Conservation (phyloP, 2,329 filamentous ascomycete species). For the Epichloe amarillans region DNA sequence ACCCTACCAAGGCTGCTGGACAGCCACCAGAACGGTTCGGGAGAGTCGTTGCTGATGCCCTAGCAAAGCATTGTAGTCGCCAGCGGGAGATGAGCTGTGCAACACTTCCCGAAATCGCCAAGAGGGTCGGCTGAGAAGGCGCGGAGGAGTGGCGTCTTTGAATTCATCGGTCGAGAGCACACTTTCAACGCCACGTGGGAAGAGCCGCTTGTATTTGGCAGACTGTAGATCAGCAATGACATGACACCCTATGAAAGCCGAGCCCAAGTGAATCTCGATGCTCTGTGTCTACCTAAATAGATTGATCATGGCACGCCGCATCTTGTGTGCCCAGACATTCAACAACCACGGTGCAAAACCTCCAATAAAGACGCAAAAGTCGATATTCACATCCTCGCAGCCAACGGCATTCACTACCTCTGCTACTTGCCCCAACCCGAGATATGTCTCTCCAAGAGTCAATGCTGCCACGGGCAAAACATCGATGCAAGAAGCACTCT, state of each 20-base stretch:
- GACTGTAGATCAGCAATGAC: not conserved
- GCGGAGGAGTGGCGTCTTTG: not conserved
- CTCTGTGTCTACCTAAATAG: not conserved
- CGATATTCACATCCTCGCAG: not conserved
- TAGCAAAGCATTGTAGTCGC: constrained; percentile 5
- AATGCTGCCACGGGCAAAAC: too few relatives aligned
- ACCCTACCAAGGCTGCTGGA: constrained; percentile 9
- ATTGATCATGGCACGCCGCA: not conserved
- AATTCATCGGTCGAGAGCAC: not conserved
- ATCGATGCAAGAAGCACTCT: not conserved
- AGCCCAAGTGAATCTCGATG: not conserved
- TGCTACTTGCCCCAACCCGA: not conserved
- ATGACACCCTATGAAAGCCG: not conserved
- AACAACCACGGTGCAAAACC: not conserved
- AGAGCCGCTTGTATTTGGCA: not conserved
- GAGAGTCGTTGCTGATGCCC: constrained; percentile 6
- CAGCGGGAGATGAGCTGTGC: not conserved
- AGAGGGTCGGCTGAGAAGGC: not conserved
- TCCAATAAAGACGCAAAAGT: not conserved
- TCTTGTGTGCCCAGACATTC: not conserved
- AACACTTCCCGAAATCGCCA: too few relatives aligned
- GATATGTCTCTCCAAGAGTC: not conserved
- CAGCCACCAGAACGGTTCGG: constrained; percentile 11
- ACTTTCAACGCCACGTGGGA: too few relatives aligned
- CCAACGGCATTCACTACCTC: not conserved